Conservation (phyloP, 2,329 filamentous ascomycete genomes). For the Pezicula carpinea region DNA sequence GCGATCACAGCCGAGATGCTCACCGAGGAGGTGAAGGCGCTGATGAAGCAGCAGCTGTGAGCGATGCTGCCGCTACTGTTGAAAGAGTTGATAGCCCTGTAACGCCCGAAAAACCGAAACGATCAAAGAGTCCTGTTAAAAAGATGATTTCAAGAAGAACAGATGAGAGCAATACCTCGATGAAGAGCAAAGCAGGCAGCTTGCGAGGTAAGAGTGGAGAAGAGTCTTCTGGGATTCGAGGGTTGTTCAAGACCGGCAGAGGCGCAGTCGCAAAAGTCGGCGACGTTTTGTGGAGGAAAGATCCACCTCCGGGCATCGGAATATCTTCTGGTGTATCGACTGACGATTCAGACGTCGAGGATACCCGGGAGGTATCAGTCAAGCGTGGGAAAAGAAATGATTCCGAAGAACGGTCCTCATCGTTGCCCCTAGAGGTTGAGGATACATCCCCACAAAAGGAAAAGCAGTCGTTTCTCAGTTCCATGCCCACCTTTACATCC, state of each 20-base stretch:
- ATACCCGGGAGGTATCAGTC: conserved; percentile 31
- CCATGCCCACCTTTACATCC: conserved; percentile 46
- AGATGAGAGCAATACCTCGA: conserved; percentile 44
- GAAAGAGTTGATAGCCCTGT: conserved; percentile 20
- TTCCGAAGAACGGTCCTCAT: conserved; percentile 34
- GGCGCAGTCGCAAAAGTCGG: conserved; percentile 59
- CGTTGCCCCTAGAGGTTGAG: conserved; percentile 10
- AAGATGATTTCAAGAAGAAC: conserved; percentile 32
- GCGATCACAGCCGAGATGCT: conserved; percentile 42
- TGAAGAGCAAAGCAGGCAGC: conserved; percentile 45
- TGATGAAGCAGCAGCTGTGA: conserved; percentile 26
- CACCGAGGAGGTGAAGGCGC: conserved; percentile 34
- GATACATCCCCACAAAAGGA: conserved; percentile 11
- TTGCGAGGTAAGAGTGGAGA: conserved; percentile 35
- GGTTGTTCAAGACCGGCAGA: conserved; percentile 73
- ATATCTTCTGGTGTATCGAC: conserved; percentile 38
- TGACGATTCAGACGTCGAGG: conserved; percentile 42
- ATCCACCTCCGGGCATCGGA: conserved; percentile 37
- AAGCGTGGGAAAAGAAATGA: conserved; percentile 31
- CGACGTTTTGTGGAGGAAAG: conserved; percentile 55
- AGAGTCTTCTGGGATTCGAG: conserved; percentile 55
- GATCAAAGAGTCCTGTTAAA: conserved; percentile 34
- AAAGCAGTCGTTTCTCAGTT: conserved; percentile 17
- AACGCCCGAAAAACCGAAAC: conserved; percentile 10
- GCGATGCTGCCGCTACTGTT: conserved; percentile 2